Evolutionary conservation across 768 basidiomycete genomes (phyloP), one percentile per base, ranked within the genome.

Genomic region (Kwoniella dendrophila): DNA sequence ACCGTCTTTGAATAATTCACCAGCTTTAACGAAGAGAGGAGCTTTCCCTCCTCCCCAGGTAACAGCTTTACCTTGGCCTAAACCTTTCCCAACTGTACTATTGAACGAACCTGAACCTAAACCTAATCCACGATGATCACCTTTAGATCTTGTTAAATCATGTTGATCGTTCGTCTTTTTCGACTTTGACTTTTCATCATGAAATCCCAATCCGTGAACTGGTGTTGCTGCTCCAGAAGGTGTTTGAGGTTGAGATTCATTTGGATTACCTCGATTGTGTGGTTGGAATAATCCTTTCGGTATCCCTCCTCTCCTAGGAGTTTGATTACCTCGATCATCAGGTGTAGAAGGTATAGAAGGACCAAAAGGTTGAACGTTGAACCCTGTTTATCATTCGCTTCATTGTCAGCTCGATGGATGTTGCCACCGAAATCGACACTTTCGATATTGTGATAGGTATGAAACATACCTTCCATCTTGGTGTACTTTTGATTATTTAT

Each of bases 11-110:
- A 77, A 76, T 44, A 79, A 54, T 57, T 76, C 75, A 38, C 78
- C 76, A 43, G 74, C 78, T 60, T 75, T 79, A 29, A 77, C 72
- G 51, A 77, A 77, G 16, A 76, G 44, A 12, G 78, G 74, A 3
- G 74, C 74, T 11, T 27, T 47, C 20, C 67, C 55, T 27, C 73
- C 73, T 44, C 73, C 73, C 68, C 70, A 75, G 0, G 47, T 62
- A n/a, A 70, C 62, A 14, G 59, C n/a, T n/a, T n/a, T 66, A 1
- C 53, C 65, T 16, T 27, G 59, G 14, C 69, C 62, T 14, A 71
- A 56, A 2, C 69, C 69, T 41, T 60, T 57, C 11, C 62, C 66
- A 14, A 66, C 62, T 1, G 62, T 67, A 66, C 30, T 20, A 59
- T n/a, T n/a, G n/a, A n/a, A n/a, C n/a, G n/a, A n/a, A n/a, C n/a